phyloP scores from a whole-genome alignment of 2,329 filamentous ascomycete genomes.

The Plenodomus biglobosus region DNA sequence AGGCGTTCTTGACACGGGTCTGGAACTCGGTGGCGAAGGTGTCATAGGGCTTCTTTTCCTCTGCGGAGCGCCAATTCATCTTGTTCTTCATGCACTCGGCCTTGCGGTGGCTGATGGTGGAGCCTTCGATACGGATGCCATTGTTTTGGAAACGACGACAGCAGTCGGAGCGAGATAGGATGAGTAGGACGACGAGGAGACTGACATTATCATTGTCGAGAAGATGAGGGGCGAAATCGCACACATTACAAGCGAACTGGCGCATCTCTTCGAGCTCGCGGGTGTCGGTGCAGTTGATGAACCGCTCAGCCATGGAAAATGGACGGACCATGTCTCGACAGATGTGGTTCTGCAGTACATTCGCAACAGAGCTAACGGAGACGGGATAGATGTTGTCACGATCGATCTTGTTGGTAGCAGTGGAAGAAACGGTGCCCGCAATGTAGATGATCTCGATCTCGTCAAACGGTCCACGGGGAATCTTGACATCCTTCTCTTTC shows the following conservation, averaged over 20 bases:
- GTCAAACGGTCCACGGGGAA: slow-evolving; percentile 37
- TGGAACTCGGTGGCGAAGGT: slow-evolving; percentile 40
- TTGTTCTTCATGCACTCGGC: slow-evolving; percentile 44
- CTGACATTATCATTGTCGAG: slow-evolving; percentile 45
- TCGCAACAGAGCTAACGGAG: slow-evolving; percentile 38
- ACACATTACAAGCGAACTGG: slow-evolving; percentile 39
- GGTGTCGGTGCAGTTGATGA: slow-evolving; percentile 37
- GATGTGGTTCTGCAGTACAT: slow-evolving; percentile 37
- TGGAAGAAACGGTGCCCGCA: slow-evolving; percentile 41
- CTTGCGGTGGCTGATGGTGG: slow-evolving; percentile 43
- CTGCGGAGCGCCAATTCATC: slow-evolving; percentile 37
- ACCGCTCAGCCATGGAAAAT: slow-evolving; percentile 38
- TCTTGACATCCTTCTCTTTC: slow-evolving; percentile 21
- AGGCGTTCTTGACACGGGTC: slow-evolving; percentile 41
- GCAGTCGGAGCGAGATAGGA: slow-evolving; percentile 40
- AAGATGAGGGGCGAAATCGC: slow-evolving; percentile 43
- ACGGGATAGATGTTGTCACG: slow-evolving; percentile 40
- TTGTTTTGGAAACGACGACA: slow-evolving; percentile 41
- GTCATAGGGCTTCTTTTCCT: slow-evolving; percentile 41
- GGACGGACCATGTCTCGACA: slow-evolving; percentile 41
- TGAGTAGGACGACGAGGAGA: slow-evolving; percentile 40
- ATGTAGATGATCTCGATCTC: slow-evolving; percentile 45
- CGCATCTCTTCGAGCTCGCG: slow-evolving; percentile 37
- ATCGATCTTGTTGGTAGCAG: slow-evolving; percentile 39
- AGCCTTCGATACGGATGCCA: slow-evolving; percentile 44